Conservation (phyloP, 2,329 filamentous ascomycete species). For the Fusarium sp. region DNA sequence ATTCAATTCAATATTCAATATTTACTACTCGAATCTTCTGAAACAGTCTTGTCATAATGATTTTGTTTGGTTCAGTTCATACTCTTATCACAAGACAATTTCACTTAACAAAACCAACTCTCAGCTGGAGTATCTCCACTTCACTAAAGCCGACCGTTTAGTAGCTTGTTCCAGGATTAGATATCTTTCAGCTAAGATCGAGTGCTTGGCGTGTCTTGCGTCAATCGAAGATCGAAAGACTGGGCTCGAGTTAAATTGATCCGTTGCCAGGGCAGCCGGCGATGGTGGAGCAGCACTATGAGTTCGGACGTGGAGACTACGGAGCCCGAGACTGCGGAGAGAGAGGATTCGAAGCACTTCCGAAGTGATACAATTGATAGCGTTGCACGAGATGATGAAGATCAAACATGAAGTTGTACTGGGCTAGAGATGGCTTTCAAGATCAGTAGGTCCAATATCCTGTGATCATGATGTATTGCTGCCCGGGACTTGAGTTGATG, state of each 20-base stretch:
- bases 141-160: not conserved
- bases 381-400: conserved; percentile 1
- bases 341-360: not conserved
- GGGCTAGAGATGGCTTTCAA: not conserved
- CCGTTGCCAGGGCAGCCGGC: conserved; percentile 27
- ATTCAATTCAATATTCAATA: conserved; percentile 34
- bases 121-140: not conserved
- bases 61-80: not conserved
- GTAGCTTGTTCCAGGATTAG: not conserved
- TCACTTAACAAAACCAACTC: not conserved
- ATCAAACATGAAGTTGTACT: not conserved
- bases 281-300: conserved; percentile 5
- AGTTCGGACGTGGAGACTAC: not conserved
- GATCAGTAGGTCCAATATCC: not conserved
- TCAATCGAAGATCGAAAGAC: conserved; percentile 27
- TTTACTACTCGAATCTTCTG: conserved; percentile 10
- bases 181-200: not conserved
- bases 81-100: conserved; percentile 4
- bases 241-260: not conserved
- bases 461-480: not conserved
- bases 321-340: conserved; percentile 6
- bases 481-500: not conserved
- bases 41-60: not conserved
- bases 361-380: not conserved
- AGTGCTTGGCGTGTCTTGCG: conserved; percentile 23